phyloP scores from a whole-genome alignment of 2,329 filamentous ascomycete genomes.

The Diaporthe sp. region DNA sequence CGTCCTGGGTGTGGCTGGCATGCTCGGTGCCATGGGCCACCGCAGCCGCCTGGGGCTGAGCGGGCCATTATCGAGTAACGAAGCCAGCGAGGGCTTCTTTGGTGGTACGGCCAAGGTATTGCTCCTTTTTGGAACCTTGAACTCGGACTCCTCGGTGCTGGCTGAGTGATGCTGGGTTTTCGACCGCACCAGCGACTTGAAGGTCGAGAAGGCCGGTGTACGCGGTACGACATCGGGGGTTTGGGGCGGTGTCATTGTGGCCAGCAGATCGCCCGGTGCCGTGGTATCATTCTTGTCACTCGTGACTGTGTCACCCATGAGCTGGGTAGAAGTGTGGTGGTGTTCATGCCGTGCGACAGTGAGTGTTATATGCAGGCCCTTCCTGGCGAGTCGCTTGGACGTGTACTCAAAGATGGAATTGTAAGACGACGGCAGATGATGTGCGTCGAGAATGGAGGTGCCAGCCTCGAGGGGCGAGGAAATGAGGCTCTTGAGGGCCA shows the following conservation, averaged over 20 bases:
- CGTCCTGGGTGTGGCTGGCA: conserved; percentile 18
- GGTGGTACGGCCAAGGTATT: conserved; percentile 26
- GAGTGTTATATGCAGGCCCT: conserved; percentile 66
- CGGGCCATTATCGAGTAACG: conserved; percentile 33
- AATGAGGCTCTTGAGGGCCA: conserved; percentile 66
- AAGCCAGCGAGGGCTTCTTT: conserved; percentile 27
- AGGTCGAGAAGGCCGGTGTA: conserved; percentile 43
- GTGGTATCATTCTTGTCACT: background rate
- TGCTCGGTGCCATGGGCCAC: conserved; percentile 41
- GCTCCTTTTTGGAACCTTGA: conserved; percentile 36
- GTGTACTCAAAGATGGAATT: conserved; percentile 67
- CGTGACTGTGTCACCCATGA: background rate
- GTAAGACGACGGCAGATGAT: conserved; percentile 66
- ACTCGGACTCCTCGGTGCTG: conserved; percentile 40
- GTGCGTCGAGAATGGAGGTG: conserved; percentile 65
- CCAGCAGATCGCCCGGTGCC: background rate
- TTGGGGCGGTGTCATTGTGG: conserved; percentile 33
- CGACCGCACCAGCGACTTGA: conserved; percentile 53
- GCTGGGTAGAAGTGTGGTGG: conserved; percentile 59
- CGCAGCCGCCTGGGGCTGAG: conserved; percentile 32
- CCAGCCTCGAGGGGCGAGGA: conserved; percentile 73
- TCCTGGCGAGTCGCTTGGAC: conserved; percentile 65
- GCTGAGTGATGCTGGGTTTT: conserved; percentile 46
- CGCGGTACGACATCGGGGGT: conserved; percentile 38
- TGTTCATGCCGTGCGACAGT: conserved; percentile 67